Evolutionary conservation across 805 yeast species (phyloP).

Genomic region (Metschnikowia shivogae): DNA sequence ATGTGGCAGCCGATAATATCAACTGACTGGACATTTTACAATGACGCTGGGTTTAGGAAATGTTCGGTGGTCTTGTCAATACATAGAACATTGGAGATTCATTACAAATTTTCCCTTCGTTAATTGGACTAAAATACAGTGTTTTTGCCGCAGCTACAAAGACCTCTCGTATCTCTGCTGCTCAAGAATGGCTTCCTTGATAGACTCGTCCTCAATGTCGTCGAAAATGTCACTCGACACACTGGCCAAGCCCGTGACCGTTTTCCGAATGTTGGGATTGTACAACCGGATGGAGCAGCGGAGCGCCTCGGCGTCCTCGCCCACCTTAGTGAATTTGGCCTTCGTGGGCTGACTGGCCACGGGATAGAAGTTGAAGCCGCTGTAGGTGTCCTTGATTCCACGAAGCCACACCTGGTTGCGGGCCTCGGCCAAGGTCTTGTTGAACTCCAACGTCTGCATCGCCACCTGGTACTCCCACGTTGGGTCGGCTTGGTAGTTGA

Average conservation of each 20-base stretch:
- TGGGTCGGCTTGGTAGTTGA: constrained; percentile 51
- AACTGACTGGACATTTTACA: too few relatives aligned
- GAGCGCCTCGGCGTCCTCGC: constrained; percentile 30
- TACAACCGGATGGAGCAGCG: constrained; percentile 38
- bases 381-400: constrained; percentile 75
- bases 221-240: constrained; percentile 59
- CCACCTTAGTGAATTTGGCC: constrained; percentile 27
- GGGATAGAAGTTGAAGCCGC: constrained; percentile 79
- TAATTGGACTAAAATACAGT: constrained; percentile 3
- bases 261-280: constrained; percentile 44
- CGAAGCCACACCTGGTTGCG: constrained; percentile 52
- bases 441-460: constrained; percentile 67
- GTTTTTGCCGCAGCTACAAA: constrained; percentile 2
- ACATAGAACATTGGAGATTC: background rate
- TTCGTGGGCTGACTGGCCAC: constrained; percentile 65
- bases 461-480: constrained; percentile 88
- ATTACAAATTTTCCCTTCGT: background rate
- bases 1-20: too few relatives aligned
- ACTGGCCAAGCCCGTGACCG: constrained; percentile 60
- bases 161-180: constrained; percentile 52
- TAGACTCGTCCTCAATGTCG: constrained; percentile 50
- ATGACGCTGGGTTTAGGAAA: too few relatives aligned
- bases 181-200: constrained; percentile 53
- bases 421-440: constrained; percentile 53
- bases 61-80: background rate